Evolutionary conservation across 768 basidiomycete species (phyloP).

Genomic region (Suillus ampliporus): DNA sequence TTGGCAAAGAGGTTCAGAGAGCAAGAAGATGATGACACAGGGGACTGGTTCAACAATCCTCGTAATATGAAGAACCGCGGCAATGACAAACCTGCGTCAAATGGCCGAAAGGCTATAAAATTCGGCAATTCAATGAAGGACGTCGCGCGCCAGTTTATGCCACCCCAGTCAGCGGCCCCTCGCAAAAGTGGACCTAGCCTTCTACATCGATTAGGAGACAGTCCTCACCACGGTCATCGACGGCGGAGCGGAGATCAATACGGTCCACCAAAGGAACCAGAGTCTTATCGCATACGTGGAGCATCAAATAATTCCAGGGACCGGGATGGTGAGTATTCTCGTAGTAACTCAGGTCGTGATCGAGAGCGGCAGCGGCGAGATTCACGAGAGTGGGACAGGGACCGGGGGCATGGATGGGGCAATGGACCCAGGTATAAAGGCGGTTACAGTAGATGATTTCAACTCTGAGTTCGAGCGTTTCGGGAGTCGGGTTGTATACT

Average conservation of each 20-base stretch:
- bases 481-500: conserved; percentile 77
- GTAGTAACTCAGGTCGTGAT: conserved; percentile 18
- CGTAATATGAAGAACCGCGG: conserved; percentile 37
- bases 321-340: conserved; percentile 19
- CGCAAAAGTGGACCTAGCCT: conserved; percentile 39
- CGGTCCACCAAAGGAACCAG: conserved; percentile 10
- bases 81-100: conserved; percentile 14
- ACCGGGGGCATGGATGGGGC: conserved; percentile 25
- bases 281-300: conserved; percentile 35
- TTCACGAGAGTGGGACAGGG: conserved; percentile 26
- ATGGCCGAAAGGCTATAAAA: conserved; percentile 39
- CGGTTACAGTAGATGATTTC: conserved; percentile 39
- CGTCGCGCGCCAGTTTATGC: conserved; percentile 28
- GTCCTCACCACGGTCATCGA: conserved; percentile 14
- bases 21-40: conserved; percentile 55
- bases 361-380: conserved; percentile 26
- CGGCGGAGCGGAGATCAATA: conserved; percentile 5
- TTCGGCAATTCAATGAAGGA: conserved; percentile 44
- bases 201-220: conserved; percentile 40
- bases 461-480: conserved; percentile 46
- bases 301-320: conserved; percentile 29
- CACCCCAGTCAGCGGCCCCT: conserved; percentile 19
- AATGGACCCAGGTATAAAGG: conserved; percentile 57
- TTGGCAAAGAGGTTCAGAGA: conserved; percentile 57
- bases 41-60: conserved; percentile 67